phyloP scores from a whole-genome alignment of 331 rosid species.

The Malus hybrid region DNA sequence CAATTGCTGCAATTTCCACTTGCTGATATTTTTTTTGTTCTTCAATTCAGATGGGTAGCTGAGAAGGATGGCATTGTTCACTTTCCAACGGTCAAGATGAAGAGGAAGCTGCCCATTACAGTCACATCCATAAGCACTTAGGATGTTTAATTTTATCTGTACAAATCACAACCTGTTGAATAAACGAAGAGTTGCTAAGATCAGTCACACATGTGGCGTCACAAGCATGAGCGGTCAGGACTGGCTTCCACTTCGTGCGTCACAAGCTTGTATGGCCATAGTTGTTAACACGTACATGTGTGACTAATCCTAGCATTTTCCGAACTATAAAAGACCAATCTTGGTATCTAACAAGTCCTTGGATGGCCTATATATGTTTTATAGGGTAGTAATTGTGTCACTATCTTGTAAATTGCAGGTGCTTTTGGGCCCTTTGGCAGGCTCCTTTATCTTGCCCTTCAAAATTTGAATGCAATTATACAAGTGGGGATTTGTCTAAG shows the following conservation, averaged over 20 bases:
- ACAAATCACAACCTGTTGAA: neutral
- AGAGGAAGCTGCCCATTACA: slow-evolving; percentile 65
- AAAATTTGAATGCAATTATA: slow-evolving; percentile 13
- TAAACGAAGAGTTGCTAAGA: neutral
- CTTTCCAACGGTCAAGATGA: slow-evolving; percentile 90
- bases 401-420: slow-evolving; percentile 16
- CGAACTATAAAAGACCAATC: neutral
- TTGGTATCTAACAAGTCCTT: too few species aligned
- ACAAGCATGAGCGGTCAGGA: neutral
- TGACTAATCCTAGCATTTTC: too few species aligned
- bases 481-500: neutral
- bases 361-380: neutral
- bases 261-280: too few species aligned
- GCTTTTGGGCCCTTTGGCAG: neutral
- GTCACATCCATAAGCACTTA: slow-evolving; percentile 33
- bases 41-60: slow-evolving; percentile 60
- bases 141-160: neutral
- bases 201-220: neutral
- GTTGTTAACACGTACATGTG: neutral
- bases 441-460: neutral
- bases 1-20: neutral
- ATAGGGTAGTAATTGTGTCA: slow-evolving; percentile 33
- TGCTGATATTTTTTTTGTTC: neutral
- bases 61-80: slow-evolving; percentile 60
- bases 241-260: neutral